phyloP scores from a whole-genome alignment of 495 filamentous ascomycete genomes.

The Tirmania nivea region DNA sequence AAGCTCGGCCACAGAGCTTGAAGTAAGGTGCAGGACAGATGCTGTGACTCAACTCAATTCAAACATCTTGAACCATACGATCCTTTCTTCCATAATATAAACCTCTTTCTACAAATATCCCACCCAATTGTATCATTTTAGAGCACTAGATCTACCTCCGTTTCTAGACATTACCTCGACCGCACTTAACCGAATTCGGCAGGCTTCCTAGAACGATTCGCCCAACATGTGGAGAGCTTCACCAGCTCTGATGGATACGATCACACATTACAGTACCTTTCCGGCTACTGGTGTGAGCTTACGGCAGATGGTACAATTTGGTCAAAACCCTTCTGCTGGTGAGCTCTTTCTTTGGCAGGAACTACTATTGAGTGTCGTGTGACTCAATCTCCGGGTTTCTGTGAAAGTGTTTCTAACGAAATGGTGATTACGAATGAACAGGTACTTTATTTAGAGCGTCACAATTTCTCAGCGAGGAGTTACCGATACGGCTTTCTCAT shows the following conservation, averaged over 20 bases:
- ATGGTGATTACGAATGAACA: constrained; percentile 19
- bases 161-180: too few species aligned
- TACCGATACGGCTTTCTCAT: constrained; percentile 89
- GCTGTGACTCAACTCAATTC: too few species aligned
- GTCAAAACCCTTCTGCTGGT: constrained; percentile 75
- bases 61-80: too few species aligned
- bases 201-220: constrained; percentile 1
- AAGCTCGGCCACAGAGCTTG: too few species aligned
- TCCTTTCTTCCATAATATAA: too few species aligned
- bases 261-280: constrained; percentile 94
- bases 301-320: constrained; percentile 98
- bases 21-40: too few species aligned
- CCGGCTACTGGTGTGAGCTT: constrained; percentile 91
- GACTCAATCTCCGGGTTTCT: too few species aligned
- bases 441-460: constrained; percentile 93
- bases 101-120: not conserved
- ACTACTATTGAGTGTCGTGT: too few species aligned
- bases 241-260: constrained; percentile 86
- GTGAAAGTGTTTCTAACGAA: too few species aligned
- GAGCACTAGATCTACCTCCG: too few species aligned
- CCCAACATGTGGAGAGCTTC: constrained; percentile 53
- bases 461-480: constrained; percentile 94
- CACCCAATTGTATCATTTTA: not conserved
- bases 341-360: constrained; percentile 11
- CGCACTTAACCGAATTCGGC: not conserved